Base-by-base conservation (phyloP, 768 basidiomycete species). In the Mrakia gelida region DNA sequence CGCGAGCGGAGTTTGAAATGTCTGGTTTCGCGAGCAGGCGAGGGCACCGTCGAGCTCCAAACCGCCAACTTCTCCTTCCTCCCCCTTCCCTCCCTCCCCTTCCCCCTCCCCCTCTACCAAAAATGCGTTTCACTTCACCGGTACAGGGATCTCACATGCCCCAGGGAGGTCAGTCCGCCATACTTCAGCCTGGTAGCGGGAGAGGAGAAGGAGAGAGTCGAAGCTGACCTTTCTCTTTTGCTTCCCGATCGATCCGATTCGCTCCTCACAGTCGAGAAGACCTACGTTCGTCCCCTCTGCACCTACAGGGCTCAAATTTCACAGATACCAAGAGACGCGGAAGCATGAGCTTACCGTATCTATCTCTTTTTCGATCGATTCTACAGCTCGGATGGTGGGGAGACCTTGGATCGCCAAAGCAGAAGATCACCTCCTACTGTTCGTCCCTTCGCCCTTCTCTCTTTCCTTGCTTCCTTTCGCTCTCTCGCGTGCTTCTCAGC, bases 331-430 rank as follows among this genome's bases (percentile, higher is more conserved):
- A 26, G 18, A 34, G n/a, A 38, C 6, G 30, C 15, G 15, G 21
- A 8, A 65, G 63, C 18, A 13, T 38, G 34, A 32, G 67, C 67
- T 70, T 8, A 70, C 67, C 41, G 38, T 38, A n/a, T 45, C 21
- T n/a, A 8, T 70, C 23, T 70, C 5, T 45, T 70, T 18, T 43
- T n/a, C 0, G 30, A 23, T 38, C 67, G 21, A n/a, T 4, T 41
- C 18, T 54, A 43, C 63, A 75, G 75, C 75, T 75, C 65, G 75
- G 75, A 67, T 75, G 75, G 75, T 75, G 75, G 75, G 75, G 75
- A 63, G 75, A 59, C 54, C 61, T 75, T 30, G 75, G 75, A 41
- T 59, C 59, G 32, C 59, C 61, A 26, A 75, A 70, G 75, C 75
- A 75, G 75, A 75, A 68, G 65, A 68, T 75, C 62, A 49, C 65